Percentiles rank a stretch among this genome's conserved stretches.
phyloP scores from a whole-genome alignment of 2,329 filamentous ascomycete genomes.

The Colletotrichum magnum region DNA sequence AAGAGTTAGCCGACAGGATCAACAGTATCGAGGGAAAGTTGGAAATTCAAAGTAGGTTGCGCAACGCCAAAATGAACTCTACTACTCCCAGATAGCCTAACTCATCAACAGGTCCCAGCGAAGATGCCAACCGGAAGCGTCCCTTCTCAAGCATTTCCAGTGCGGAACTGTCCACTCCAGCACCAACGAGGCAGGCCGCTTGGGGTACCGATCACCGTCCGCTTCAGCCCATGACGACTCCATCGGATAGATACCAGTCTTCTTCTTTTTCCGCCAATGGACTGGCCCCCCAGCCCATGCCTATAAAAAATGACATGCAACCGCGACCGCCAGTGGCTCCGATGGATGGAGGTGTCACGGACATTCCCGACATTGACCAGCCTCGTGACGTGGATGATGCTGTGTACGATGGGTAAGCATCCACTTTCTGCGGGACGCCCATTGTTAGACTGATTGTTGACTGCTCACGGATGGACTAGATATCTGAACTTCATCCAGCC shows the following conservation, averaged over 20 bases:
- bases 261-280: constrained; percentile 55
- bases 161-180: constrained; percentile 52
- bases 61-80: background rate
- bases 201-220: constrained; percentile 65
- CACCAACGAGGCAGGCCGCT: constrained; percentile 57
- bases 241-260: constrained; percentile 47
- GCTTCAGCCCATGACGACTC: constrained; percentile 57
- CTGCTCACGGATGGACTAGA: constrained; percentile 50
- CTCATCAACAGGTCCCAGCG: constrained; percentile 34
- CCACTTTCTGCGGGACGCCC: background rate
- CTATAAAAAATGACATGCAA: constrained; percentile 54
- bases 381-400: constrained; percentile 59
- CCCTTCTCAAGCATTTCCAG: constrained; percentile 54
- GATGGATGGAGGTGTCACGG: constrained; percentile 54
- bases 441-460: background rate
- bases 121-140: constrained; percentile 48
- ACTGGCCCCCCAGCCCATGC: constrained; percentile 61
- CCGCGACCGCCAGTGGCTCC: constrained; percentile 52
- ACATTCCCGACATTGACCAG: constrained; percentile 51
- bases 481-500: constrained; percentile 77
- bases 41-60: constrained; percentile 57
- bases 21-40: constrained; percentile 87
- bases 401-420: constrained; percentile 60
- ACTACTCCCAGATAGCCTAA: constrained; percentile 15
- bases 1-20: constrained; percentile 88